Base-by-base conservation (phyloP, 2,329 filamentous ascomycete genomes). In the Rhynchosporium graminicola region DNA sequence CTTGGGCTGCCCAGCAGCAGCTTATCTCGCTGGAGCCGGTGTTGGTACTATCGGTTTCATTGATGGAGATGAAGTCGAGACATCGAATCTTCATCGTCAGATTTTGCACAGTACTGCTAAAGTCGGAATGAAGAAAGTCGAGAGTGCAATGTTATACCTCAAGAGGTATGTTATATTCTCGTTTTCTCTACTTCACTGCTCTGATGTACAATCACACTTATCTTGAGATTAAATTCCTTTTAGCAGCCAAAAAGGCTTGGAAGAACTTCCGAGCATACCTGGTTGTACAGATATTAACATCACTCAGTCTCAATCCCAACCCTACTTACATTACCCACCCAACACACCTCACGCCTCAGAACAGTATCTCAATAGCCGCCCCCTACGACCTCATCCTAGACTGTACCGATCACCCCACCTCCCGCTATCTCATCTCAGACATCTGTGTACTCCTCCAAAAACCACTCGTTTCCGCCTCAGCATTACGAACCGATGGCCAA, bases 341-440 rank as follows among this genome's bases (percentile, higher is more conserved):
- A 9, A 79, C 80, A 13, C 87, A 90, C 66, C 82, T 97, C 13
- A 86, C 84, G 0, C 82, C 91, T 0, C 77, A 85, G 63, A 90
- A 89, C 58, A 90, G 92, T 0, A 77, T 85, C 6, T 75, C 80
- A 0, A 86, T 92, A 46, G 84, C 96, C 61, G 77, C 80, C 0
- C 70, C 79, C 3, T 98, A 96, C 73, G 91, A 97, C 70, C 69
- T 97, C 0, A 86, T 98, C 1, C 85, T 99, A 12, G 95, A 99
- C 76, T 99, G 95, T 75, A 98, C 94, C 9, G 95, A 99, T 76
- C 92, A 94, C 67, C 94, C 95, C 0, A 89, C 91, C 1, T 91
- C 92, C 0, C 90, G 95, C 48, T 98, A 99, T 74, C 83, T 98
- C 51, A 91, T 98, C 67, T 97, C 92, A 0, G 95, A 99, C 73